A percentile compares a stretch with the other conserved stretches of the same genome.
Evolutionary conservation across 2,329 filamentous ascomycete genomes (phyloP).

Genomic region (Sordariomycetes sp.): DNA sequence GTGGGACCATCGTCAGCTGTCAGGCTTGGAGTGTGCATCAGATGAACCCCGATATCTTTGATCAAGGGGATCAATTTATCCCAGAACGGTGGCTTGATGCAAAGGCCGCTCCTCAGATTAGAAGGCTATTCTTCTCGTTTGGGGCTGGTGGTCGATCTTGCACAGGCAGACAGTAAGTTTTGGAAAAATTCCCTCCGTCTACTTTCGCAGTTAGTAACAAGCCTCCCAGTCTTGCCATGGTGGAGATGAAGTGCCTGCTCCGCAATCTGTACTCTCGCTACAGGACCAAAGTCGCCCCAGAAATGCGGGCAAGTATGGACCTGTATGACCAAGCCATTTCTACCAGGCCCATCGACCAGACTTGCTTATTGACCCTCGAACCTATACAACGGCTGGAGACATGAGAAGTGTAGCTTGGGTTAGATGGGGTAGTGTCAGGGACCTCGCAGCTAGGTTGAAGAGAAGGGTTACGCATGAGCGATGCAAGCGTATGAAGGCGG

Average conservation of each 20-base stretch:
- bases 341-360: constrained; percentile 49
- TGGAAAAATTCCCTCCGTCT: neutral
- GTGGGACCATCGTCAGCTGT: constrained; percentile 46
- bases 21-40: constrained; percentile 54
- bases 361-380: constrained; percentile 44
- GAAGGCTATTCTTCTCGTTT: constrained; percentile 56
- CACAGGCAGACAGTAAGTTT: constrained; percentile 55
- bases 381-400: too few relatives aligned
- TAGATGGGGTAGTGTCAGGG: too few relatives aligned
- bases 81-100: constrained; percentile 77
- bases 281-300: constrained; percentile 41
- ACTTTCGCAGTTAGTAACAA: too few relatives aligned
- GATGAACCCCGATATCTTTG: constrained; percentile 59
- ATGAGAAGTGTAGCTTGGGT: too few relatives aligned
- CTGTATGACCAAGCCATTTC: constrained; percentile 62
- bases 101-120: constrained; percentile 63
- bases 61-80: constrained; percentile 65
- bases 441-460: too few relatives aligned
- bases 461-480: too few relatives aligned
- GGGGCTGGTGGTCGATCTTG: constrained; percentile 57
- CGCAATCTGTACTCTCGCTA: constrained; percentile 53
- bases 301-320: constrained; percentile 50
- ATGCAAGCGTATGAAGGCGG: too few relatives aligned
- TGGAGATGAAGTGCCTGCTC: constrained; percentile 60
- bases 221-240: constrained; percentile 40